Base-by-base conservation (phyloP, 2,329 filamentous ascomycete species). In the Epichloe coenophiala region DNA sequence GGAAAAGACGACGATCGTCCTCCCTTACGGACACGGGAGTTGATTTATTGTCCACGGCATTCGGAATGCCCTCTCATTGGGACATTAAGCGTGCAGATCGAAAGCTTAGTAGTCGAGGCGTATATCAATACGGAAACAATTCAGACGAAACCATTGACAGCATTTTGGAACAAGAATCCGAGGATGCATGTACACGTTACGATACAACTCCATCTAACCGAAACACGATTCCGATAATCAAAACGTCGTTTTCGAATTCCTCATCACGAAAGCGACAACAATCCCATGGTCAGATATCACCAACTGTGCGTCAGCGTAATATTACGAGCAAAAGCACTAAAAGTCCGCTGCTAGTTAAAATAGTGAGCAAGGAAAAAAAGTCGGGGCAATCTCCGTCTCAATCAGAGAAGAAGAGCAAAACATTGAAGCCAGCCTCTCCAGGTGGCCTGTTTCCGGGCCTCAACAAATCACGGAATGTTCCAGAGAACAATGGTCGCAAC, bases 31-130 rank as follows among this genome's bases (percentile, higher is more conserved):
- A 52, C n/a, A 53, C 53, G 23, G 53, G 56, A 17, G 42, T 63
- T 27, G 61, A 63, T 48, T 53, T 63, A 6, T 50, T 64, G 27
- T 56, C 58, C 9, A 59, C 60, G 3, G 52, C 56, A 4, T 63
- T 64, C 50, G 61, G 61, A 5, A 45, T 61, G 9, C 60, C 61
- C 2, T 58, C 59, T 31, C 51, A 50, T 21, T 53, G 53, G 7
- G 49, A 56, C 13, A 36, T 53, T 33, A 39, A 53, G 40, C 48
- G 51, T 13, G 39, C 23, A 13, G 47, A 48, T 23, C 51, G 49
- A 36, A 55, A 48, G 9, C 31, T 44, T 43, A 42, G 45, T 11
- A 23, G 9, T 12, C 13, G 19, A 13, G 31, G 4, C 13, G 21
- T 37, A 7, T 27, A 21, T 36, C 42, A 43, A 19, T 42, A 41